phyloP scores from a whole-genome alignment of 2,329 filamentous ascomycete genomes.

The Ophiostoma quercus region DNA sequence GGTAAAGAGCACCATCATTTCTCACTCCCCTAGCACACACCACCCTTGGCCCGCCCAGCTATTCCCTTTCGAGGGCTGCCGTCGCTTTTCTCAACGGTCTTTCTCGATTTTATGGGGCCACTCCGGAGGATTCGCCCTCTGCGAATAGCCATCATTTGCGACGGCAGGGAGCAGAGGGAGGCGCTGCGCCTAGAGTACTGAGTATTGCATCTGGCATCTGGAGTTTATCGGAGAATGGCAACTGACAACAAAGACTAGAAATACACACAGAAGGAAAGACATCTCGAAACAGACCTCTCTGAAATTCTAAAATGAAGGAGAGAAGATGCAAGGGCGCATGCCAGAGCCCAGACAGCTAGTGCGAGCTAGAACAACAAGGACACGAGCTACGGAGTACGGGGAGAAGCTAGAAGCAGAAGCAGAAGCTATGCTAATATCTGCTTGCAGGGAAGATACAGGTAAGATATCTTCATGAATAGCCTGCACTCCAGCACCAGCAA shows the following conservation, averaged over 20 bases:
- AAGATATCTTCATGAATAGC: not conserved
- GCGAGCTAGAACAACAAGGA: not conserved
- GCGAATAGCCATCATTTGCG: conserved; percentile 23
- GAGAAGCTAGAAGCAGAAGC: conserved; percentile 7
- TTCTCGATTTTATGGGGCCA: conserved; percentile 43
- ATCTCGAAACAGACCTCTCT: not conserved
- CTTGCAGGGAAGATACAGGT: not conserved
- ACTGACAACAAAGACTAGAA: not conserved
- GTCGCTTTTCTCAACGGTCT: conserved; percentile 41
- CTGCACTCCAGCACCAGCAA: not conserved
- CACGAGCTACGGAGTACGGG: not conserved
- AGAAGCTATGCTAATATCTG: conserved; percentile 7
- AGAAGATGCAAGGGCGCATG: conserved; percentile 1
- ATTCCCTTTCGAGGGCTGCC: conserved; percentile 36
- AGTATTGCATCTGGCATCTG: too few species aligned
- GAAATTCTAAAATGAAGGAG: not conserved
- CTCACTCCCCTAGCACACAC: conserved; percentile 13
- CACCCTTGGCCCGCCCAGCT: conserved; percentile 33
- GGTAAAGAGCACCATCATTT: not conserved
- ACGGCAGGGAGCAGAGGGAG: not conserved
- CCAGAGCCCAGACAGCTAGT: conserved; percentile 8
- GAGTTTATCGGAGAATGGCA: not conserved
- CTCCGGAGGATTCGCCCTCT: conserved; percentile 45
- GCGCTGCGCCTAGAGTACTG: not conserved
- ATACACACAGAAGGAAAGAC: not conserved